A percentile compares a stretch with the other conserved stretches of the same genome.
Evolutionary conservation across 2,329 filamentous ascomycete genomes (phyloP).

Genomic region (Ceratocystis huliohia): DNA sequence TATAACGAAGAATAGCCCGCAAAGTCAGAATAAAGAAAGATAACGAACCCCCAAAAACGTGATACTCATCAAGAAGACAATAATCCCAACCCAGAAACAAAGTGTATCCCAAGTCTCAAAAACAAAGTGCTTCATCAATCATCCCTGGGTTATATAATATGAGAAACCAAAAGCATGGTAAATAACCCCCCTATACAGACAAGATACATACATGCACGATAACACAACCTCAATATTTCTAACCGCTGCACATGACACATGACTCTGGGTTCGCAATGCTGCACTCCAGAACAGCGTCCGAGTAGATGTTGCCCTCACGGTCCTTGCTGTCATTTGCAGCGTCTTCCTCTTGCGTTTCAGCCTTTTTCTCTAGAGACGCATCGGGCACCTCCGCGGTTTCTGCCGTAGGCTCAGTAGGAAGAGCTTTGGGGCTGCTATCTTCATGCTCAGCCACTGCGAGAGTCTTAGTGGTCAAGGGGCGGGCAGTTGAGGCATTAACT

Average conservation of each 20-base stretch:
- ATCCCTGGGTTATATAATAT: not conserved
- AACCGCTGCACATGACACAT: conserved; percentile 97
- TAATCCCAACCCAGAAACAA: not conserved
- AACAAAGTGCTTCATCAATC: too few species aligned
- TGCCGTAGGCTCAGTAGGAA: conserved; percentile 57
- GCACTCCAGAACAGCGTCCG: conserved; percentile 79
- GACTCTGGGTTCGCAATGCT: conserved; percentile 95
- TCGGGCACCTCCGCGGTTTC: conserved; percentile 54
- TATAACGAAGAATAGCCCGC: not conserved
- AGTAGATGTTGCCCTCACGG: conserved; percentile 86
- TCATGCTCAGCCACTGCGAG: conserved; percentile 40
- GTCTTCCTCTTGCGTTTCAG: conserved; percentile 56
- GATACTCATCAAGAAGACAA: not conserved
- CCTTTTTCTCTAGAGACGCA: conserved; percentile 39
- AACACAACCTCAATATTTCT: conserved; percentile 24
- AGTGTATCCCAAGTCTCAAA: not conserved
- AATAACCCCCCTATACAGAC: not conserved
- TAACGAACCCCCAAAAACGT: not conserved
- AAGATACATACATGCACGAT: not conserved
- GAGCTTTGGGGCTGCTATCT: conserved; percentile 64
- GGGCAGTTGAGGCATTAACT: conserved; percentile 43
- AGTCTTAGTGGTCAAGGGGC: conserved; percentile 59
- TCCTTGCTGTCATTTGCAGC: conserved; percentile 56
- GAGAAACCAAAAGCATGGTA: not conserved
- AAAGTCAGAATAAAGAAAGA: not conserved